Percentiles rank a stretch among this genome's conserved stretches.
Conservation (phyloP, 805 yeast species). For the Lipomyces japonicus region DNA sequence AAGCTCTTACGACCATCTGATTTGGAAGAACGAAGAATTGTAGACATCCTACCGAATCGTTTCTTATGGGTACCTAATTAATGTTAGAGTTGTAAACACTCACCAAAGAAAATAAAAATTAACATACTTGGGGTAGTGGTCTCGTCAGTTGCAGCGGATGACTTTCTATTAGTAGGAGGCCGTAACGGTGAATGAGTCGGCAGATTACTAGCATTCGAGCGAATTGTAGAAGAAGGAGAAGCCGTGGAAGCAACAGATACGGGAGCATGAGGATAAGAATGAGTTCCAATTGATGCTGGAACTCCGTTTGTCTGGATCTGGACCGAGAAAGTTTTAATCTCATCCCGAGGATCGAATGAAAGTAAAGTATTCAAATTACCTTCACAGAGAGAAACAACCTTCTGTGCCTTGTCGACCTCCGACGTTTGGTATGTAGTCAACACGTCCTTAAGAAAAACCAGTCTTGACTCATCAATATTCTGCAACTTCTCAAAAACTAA, state of each 20-base stretch:
- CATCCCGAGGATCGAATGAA: slow-evolving; percentile 58
- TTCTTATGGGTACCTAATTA: background rate
- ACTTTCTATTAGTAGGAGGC: slow-evolving; percentile 3
- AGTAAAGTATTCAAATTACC: slow-evolving; percentile 61
- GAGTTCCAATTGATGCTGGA: slow-evolving; percentile 17
- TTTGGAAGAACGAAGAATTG: slow-evolving; percentile 16
- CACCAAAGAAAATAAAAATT: background rate
- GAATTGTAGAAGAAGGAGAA: background rate
- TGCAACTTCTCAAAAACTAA: slow-evolving; percentile 71
- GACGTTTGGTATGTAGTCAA: slow-evolving; percentile 64
- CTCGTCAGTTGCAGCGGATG: slow-evolving; percentile 15
- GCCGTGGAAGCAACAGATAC: background rate
- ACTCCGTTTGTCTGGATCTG: slow-evolving; percentile 25
- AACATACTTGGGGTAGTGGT: slow-evolving; percentile 2
- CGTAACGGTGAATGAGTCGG: slow-evolving; percentile 8
- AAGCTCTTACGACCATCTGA: slow-evolving; percentile 20
- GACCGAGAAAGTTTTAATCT: slow-evolving; percentile 53
- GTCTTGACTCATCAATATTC: slow-evolving; percentile 60
- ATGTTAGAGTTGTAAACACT: background rate
- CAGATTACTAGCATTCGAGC: slow-evolving; percentile 1
- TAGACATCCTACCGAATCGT: slow-evolving; percentile 18
- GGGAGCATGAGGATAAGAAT: background rate
- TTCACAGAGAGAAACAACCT: slow-evolving; percentile 52
- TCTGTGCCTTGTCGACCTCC: slow-evolving; percentile 50
- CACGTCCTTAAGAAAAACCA: slow-evolving; percentile 59